phyloP scores from a whole-genome alignment of 805 yeast genomes.

The Saccharomycopsis lassenensis region DNA sequence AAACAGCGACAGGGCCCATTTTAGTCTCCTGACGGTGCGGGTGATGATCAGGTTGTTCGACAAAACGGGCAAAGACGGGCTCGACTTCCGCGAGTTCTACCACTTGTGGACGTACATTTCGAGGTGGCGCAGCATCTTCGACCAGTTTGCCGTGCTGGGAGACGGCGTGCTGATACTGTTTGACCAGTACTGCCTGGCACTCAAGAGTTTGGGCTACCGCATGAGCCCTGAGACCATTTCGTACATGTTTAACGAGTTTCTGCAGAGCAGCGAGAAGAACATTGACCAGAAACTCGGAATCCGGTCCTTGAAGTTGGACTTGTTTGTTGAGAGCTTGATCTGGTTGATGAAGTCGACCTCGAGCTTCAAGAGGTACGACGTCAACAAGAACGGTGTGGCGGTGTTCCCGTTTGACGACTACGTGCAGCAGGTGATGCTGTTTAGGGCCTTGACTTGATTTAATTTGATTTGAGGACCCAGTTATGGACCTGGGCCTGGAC shows the following conservation, averaged over 20 bases:
- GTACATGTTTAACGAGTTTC: slow-evolving; percentile 44
- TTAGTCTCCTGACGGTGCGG: slow-evolving; percentile 46
- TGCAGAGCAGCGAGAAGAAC: slow-evolving; percentile 13
- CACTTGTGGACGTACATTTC: slow-evolving; percentile 59
- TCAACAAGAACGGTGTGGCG: slow-evolving; percentile 66
- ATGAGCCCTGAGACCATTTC: slow-evolving; percentile 47
- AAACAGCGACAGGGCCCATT: slow-evolving; percentile 45
- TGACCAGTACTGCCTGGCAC: slow-evolving; percentile 51
- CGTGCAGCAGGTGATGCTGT: slow-evolving; percentile 37
- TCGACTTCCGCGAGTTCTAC: slow-evolving; percentile 51
- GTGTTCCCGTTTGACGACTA: slow-evolving; percentile 56
- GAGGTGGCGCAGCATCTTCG: slow-evolving; percentile 58
- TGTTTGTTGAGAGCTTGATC: slow-evolving; percentile 72
- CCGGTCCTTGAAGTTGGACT: slow-evolving; percentile 52
- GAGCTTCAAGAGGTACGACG: slow-evolving; percentile 65
- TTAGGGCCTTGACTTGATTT: slow-evolving; percentile 21
- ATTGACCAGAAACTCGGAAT: slow-evolving; percentile 20
- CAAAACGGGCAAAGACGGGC: slow-evolving; percentile 32
- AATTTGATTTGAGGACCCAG: too few species aligned
- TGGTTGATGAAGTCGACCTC: slow-evolving; percentile 70
- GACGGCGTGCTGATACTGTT: slow-evolving; percentile 47
- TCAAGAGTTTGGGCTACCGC: slow-evolving; percentile 56
- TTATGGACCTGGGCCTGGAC: too few species aligned
- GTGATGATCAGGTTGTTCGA: slow-evolving; percentile 57
- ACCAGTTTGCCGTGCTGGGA: slow-evolving; percentile 38